phyloP scores from a whole-genome alignment of 805 yeast species.

The Scheffersomyces stipitis region DNA sequence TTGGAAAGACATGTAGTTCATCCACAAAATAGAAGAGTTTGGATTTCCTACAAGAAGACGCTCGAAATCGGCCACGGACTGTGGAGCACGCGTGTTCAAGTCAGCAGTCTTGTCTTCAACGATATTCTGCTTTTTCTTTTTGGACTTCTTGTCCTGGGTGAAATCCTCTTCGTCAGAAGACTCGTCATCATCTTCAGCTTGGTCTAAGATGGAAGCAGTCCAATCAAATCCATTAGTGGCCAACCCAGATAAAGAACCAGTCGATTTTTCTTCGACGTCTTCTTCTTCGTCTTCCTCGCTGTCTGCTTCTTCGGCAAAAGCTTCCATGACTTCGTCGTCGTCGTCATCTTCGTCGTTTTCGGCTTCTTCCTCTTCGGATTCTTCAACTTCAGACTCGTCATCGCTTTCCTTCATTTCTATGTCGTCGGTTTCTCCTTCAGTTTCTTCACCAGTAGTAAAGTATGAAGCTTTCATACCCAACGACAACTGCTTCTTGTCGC shows the following conservation, averaged over 20 bases:
- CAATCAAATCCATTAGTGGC: slow-evolving; percentile 91
- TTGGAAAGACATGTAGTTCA: slow-evolving; percentile 98
- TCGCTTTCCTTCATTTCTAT: no score
- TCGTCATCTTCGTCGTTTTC: slow-evolving; percentile 27
- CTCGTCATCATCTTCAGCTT: slow-evolving; percentile 58
- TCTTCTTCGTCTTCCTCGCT: slow-evolving; percentile 26
- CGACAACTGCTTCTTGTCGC: slow-evolving; percentile 70
- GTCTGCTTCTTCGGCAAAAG: slow-evolving; percentile 28
- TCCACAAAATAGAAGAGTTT: slow-evolving; percentile 91
- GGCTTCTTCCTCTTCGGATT: slow-evolving; percentile 25
- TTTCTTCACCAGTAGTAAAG: slow-evolving; percentile 48
- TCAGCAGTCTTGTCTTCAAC: slow-evolving; percentile 84
- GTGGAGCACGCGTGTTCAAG: slow-evolving; percentile 81
- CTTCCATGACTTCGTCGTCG: slow-evolving; percentile 37
- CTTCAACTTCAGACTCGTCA: slow-evolving; percentile 17
- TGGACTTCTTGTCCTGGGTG: slow-evolving; percentile 49
- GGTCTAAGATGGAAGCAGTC: slow-evolving; percentile 88
- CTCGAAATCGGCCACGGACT: slow-evolving; percentile 89
- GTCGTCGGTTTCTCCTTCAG: slow-evolving; percentile 26
- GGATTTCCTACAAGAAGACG: slow-evolving; percentile 90
- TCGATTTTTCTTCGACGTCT: slow-evolving; percentile 13
- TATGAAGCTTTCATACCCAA: slow-evolving; percentile 95
- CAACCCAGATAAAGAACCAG: slow-evolving; percentile 50
- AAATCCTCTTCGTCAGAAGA: slow-evolving; percentile 59
- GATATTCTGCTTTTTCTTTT: slow-evolving; percentile 44